Evolutionary conservation across 129 eudicot species (phyloP), one percentile per base, ranked within the genome.

Genomic region (Calendula officinalis): DNA sequence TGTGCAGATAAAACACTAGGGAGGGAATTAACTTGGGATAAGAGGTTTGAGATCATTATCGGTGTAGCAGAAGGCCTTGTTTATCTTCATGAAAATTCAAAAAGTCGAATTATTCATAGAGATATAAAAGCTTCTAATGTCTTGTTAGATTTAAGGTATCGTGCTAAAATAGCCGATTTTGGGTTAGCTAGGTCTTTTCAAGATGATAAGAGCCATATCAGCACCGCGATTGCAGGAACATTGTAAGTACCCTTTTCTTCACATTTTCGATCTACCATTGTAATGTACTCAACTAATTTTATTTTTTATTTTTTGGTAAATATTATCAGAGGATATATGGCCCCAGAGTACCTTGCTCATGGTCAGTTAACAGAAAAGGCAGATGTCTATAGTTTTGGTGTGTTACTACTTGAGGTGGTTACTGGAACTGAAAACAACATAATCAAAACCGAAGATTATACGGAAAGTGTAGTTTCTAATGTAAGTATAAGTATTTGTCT

Each of bases 101-200:
- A 78, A 46, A 60, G 45, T 13, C 73, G 92, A 14, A 86, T 84
- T 10, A 84, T 88, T 66, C 97, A 86, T 51, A 78, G 95, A 43
- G 95, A 87, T 58, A 87, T 87, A n/a, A 86, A 83, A 70, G 87
- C 96, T 33, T 68, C 92, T 65, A 86, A 90, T 32, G 81, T 90
- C 34, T 75, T 86, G 60, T 68, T 86, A 75, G 97, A 90, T 67
- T 70, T 90, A 0, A 73, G 86, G 32, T 63, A 84, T 40, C 86
- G 86, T 34, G 85, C 95, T 8, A 90, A 87, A 75, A 80, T 90
- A 64, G 92, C 95, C 15, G 97, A 90, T 76, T 90, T 84, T 64
- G 97, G 97, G 51, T 62, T 89, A 67, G 97, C 95, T 32, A 82
- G 97, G 67, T 81, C 95, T 15, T 90, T 90, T 72, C 94, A 86